Percentiles rank a stretch among this genome's conserved stretches.
phyloP scores from a whole-genome alignment of 2,329 filamentous ascomycete species.

The Aspergillus ochraceus region DNA sequence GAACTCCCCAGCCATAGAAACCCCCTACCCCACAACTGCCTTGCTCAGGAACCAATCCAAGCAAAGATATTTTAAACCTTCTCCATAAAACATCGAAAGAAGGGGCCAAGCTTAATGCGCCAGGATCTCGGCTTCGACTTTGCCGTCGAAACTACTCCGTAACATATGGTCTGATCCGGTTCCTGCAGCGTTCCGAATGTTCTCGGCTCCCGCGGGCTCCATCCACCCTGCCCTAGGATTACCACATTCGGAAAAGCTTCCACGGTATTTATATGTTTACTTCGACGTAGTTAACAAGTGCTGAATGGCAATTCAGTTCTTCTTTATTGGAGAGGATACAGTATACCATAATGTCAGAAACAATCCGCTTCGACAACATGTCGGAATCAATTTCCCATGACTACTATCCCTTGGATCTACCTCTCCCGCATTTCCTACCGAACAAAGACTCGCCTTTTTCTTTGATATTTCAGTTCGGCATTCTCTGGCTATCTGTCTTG shows the following conservation, averaged over 20 bases:
- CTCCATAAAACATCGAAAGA: too few relatives aligned
- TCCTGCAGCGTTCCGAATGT: not conserved
- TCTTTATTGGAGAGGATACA: not conserved
- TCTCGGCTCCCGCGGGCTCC: not conserved
- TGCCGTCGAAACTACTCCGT: too few relatives aligned
- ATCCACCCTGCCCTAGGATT: not conserved
- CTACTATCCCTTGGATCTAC: constrained; percentile 64
- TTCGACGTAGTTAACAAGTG: too few relatives aligned
- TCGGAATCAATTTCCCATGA: constrained; percentile 48
- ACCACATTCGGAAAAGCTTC: too few relatives aligned
- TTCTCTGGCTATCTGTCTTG: constrained; percentile 56
- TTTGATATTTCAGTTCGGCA: constrained; percentile 59
- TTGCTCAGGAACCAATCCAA: too few relatives aligned
- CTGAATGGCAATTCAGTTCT: not conserved
- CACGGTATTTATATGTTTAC: too few relatives aligned
- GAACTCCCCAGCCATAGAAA: too few relatives aligned
- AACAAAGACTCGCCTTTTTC: constrained; percentile 59
- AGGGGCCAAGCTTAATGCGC: too few relatives aligned
- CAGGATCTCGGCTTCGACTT: not conserved
- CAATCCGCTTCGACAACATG: not conserved
- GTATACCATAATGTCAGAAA: not conserved
- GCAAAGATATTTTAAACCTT: too few relatives aligned
- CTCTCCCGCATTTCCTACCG: constrained; percentile 59
- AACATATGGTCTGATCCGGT: not conserved
- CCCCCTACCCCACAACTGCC: too few relatives aligned